Evolutionary conservation across 495 filamentous ascomycete species (phyloP).

Genomic region (Penicillium chermesinum): DNA sequence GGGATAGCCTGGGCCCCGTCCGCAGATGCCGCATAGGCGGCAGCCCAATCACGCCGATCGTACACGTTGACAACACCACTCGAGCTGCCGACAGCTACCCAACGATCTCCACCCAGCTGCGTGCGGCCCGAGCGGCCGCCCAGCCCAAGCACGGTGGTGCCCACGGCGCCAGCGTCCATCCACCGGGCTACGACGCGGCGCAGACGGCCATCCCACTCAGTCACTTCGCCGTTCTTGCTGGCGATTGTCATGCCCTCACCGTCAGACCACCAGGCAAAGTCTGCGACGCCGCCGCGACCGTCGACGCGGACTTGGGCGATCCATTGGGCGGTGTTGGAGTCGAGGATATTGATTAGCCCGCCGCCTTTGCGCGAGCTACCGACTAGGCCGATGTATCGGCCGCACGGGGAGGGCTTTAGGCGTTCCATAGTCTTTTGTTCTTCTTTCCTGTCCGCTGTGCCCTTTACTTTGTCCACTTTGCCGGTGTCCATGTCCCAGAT

Average conservation of each 20-base stretch:
- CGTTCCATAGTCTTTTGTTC: conserved; percentile 87
- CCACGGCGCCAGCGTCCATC: conserved; percentile 86
- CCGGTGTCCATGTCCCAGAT: conserved; percentile 84
- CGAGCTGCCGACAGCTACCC: conserved; percentile 79
- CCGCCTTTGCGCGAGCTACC: conserved; percentile 76
- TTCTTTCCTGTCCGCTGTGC: conserved; percentile 57
- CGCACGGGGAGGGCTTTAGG: conserved; percentile 81
- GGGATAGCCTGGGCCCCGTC: conserved; percentile 47
- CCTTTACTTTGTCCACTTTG: conserved; percentile 77
- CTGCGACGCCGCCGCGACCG: conserved; percentile 73
- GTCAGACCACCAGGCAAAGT: conserved; percentile 86
- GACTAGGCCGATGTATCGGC: conserved; percentile 74
- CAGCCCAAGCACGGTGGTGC: conserved; percentile 72
- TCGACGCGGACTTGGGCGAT: conserved; percentile 76
- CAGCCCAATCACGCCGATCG: conserved; percentile 64
- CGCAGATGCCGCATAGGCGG: conserved; percentile 24
- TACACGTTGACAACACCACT: conserved; percentile 91
- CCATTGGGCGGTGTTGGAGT: conserved; percentile 82
- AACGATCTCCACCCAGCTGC: conserved; percentile 73
- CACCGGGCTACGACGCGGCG: conserved; percentile 70
- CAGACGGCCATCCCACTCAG: conserved; percentile 72
- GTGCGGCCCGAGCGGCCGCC: conserved; percentile 57
- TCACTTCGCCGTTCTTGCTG: conserved; percentile 83
- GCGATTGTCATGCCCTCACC: conserved; percentile 72
- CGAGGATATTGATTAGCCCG: conserved; percentile 80